Conservation (phyloP, 1,139 yeast genomes). For the Neolecta irregularis region DNA sequence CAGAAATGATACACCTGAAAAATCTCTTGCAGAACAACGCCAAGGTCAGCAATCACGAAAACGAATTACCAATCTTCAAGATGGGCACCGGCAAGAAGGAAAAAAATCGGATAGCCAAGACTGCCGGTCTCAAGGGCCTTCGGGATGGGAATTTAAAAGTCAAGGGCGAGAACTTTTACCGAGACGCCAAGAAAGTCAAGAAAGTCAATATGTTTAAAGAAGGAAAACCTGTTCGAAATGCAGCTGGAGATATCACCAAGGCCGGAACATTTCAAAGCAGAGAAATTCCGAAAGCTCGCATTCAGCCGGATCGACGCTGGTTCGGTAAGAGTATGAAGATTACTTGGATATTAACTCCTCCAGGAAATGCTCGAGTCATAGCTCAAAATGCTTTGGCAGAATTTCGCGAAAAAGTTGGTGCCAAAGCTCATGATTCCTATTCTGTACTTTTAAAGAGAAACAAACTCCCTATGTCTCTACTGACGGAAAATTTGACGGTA, state of each 20-base stretch:
- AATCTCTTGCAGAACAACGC: too few species aligned
- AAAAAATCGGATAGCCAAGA: slow-evolving; percentile 50
- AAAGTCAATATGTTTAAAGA: slow-evolving; percentile 83
- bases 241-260: slow-evolving; percentile 67
- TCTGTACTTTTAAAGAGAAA: slow-evolving; percentile 79
- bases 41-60: too few species aligned
- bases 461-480: slow-evolving; percentile 85
- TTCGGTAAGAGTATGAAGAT: too few species aligned
- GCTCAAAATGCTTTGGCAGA: slow-evolving; percentile 92
- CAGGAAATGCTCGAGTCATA: slow-evolving; percentile 93
- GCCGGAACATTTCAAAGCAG: slow-evolving; percentile 85
- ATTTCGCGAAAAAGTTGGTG: slow-evolving; percentile 89
- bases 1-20: too few species aligned
- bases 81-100: slow-evolving; percentile 95
- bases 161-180: slow-evolving; percentile 91
- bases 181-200: slow-evolving; percentile 82
- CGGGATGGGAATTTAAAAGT: slow-evolving; percentile 85
- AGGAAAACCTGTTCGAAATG: slow-evolving; percentile 76
- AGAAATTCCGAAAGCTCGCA: slow-evolving; percentile 80
- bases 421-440: slow-evolving; percentile 69
- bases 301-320: slow-evolving; percentile 94
- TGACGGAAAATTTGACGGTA: slow-evolving; percentile 43
- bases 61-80: too few species aligned
- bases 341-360: too few species aligned
- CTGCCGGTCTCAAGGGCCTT: too few species aligned